phyloP scores from a whole-genome alignment of 495 filamentous ascomycete genomes.

The Parachaetomium inaequale region DNA sequence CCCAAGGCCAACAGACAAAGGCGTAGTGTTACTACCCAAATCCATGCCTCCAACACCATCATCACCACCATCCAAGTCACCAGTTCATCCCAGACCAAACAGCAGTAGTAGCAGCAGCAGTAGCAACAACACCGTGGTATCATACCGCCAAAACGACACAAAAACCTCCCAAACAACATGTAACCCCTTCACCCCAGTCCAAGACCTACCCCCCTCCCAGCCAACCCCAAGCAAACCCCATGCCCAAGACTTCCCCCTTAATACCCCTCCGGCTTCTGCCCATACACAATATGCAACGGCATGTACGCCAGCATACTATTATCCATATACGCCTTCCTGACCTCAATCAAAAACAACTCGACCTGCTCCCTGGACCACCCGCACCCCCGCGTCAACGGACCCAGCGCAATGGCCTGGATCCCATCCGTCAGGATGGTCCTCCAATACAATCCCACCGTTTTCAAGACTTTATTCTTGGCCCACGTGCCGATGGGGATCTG shows the following conservation, averaged over 20 bases:
- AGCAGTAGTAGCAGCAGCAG: not conserved
- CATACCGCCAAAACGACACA: not conserved
- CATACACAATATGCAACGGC: constrained; percentile 50
- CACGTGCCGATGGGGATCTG: constrained; percentile 66
- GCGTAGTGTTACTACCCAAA: too few relatives aligned
- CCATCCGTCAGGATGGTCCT: constrained; percentile 58
- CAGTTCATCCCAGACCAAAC: not conserved
- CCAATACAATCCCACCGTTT: constrained; percentile 58
- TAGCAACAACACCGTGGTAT: not conserved
- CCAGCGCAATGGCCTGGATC: constrained; percentile 59
- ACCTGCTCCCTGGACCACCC: constrained; percentile 46
- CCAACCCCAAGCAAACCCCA: not conserved
- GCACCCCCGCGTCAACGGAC: constrained; percentile 57
- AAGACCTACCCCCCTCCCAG: not conserved
- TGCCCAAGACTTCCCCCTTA: not conserved
- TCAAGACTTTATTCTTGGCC: constrained; percentile 60
- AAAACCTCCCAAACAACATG: not conserved
- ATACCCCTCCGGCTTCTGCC: constrained; percentile 41
- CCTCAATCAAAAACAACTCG: constrained; percentile 45
- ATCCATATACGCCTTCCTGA: constrained; percentile 46
- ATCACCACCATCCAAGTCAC: not conserved
- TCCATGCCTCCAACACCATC: not conserved
- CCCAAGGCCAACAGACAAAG: too few relatives aligned
- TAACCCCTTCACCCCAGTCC: not conserved
- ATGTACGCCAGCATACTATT: constrained; percentile 44